Conservation (phyloP, 1,284 basidiomycete genomes). For the Cryptococcus sp. region DNA sequence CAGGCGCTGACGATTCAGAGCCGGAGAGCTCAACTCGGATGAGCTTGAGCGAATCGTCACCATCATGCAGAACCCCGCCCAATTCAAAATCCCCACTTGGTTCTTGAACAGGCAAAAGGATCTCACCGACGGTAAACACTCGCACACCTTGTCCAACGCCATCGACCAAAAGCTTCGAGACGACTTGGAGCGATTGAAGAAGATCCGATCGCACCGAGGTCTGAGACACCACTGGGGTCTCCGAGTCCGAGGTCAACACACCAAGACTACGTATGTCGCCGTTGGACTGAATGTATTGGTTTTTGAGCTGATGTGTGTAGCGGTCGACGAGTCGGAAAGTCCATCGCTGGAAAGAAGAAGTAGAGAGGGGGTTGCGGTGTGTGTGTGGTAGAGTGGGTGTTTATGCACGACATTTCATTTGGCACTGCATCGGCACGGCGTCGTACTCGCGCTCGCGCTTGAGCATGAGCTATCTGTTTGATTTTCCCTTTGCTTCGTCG, state of each 20-base stretch:
- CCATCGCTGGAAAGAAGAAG: constrained; percentile 45
- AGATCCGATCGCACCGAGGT: constrained; percentile 98
- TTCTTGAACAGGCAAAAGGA: constrained; percentile 99
- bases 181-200: constrained; percentile 97
- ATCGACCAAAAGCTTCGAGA: constrained; percentile 99
- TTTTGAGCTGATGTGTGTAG: constrained; percentile 11
- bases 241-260: constrained; percentile 95
- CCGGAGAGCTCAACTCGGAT: constrained; percentile 89
- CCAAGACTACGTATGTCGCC: constrained; percentile 78
- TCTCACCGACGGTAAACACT: constrained; percentile 94
- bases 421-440: neutral
- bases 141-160: constrained; percentile 91
- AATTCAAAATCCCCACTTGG: constrained; percentile 99
- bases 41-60: constrained; percentile 99
- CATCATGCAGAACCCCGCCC: constrained; percentile 98
- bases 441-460: neutral
- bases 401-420: constrained; percentile 1
- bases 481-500: too few relatives aligned
- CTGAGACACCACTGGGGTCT: constrained; percentile 96
- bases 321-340: constrained; percentile 36
- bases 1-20: constrained; percentile 50
- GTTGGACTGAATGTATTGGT: neutral
- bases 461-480: neutral
- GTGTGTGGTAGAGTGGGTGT: neutral
- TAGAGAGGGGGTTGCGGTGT: constrained; percentile 13